phyloP scores from a whole-genome alignment of 176 grass and related monocot genomes.

The Otatea glauca region DNA sequence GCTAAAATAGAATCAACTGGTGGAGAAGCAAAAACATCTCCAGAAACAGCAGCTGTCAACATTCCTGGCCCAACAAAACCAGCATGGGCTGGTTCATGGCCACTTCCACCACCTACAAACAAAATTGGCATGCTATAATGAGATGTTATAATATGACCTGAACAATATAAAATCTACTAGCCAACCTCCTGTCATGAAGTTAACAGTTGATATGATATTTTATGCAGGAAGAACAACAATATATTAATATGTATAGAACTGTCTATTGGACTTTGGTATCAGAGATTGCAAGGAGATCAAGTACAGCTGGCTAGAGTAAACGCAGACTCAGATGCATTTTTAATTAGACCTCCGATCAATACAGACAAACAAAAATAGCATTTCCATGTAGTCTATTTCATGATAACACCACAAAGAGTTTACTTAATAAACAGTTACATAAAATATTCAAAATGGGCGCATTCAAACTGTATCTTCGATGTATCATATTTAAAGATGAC shows the following conservation, averaged over 20 bases:
- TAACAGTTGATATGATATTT: neutral
- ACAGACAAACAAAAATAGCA: constrained; percentile 3
- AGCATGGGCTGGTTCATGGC: constrained; percentile 95
- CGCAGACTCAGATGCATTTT: constrained; percentile 11
- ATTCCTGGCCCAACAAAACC: constrained; percentile 99
- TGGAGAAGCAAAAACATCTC: constrained; percentile 94
- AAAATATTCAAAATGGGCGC: neutral
- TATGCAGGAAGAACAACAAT: constrained; percentile 9
- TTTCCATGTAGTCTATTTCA: neutral
- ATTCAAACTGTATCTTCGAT: neutral
- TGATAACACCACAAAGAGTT: neutral
- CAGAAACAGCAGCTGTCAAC: constrained; percentile 95
- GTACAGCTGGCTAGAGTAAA: constrained; percentile 23
- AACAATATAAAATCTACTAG: constrained; percentile 19
- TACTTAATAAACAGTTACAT: neutral
- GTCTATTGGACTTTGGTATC: constrained; percentile 1
- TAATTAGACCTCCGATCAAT: neutral
- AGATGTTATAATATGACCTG: constrained; percentile 16
- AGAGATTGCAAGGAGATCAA: neutral
- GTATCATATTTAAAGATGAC: constrained; percentile 15
- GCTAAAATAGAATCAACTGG: constrained; percentile 92
- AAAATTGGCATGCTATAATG: constrained; percentile 39
- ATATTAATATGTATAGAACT: constrained; percentile 16
- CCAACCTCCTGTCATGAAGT: neutral
- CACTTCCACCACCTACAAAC: constrained; percentile 86